Evolutionary conservation across 2,329 filamentous ascomycete species (phyloP).

Genomic region (Diaporthe ilicicola): DNA sequence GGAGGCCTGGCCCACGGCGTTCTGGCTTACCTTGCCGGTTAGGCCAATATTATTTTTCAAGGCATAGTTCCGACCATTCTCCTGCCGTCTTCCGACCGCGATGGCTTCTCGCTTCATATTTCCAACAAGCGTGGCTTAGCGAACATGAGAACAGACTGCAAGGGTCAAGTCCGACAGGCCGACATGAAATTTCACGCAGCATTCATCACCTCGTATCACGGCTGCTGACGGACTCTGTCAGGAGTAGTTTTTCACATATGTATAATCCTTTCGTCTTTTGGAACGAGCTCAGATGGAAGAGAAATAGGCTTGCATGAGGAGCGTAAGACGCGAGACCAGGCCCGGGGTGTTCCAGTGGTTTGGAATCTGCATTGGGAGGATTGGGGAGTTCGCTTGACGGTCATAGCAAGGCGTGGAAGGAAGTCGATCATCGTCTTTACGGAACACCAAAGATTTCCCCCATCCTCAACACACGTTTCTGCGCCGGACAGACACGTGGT

Average conservation of each 20-base stretch:
- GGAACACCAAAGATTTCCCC: background rate
- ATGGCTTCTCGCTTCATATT: background rate
- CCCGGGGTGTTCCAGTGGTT: background rate
- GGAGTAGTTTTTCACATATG: background rate
- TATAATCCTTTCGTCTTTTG: conserved; percentile 21
- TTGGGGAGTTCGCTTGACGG: background rate
- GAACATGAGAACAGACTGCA: background rate
- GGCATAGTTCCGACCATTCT: no score
- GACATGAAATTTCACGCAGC: background rate
- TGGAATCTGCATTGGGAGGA: background rate
- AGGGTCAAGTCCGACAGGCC: background rate
- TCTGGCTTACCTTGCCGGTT: background rate
- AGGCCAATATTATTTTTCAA: background rate
- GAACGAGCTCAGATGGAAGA: background rate
- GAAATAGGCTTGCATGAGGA: background rate
- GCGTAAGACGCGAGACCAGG: background rate
- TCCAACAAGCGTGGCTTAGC: background rate
- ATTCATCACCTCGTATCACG: background rate
- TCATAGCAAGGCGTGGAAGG: conserved; percentile 18
- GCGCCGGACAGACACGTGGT: background rate
- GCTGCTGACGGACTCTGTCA: background rate
- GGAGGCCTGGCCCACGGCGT: conserved; percentile 28
- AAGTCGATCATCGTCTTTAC: background rate
- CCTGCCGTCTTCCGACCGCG: background rate
- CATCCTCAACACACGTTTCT: background rate